Evolutionary conservation across 2,329 filamentous ascomycete species (phyloP).

Genomic region (Venturia effusa): DNA sequence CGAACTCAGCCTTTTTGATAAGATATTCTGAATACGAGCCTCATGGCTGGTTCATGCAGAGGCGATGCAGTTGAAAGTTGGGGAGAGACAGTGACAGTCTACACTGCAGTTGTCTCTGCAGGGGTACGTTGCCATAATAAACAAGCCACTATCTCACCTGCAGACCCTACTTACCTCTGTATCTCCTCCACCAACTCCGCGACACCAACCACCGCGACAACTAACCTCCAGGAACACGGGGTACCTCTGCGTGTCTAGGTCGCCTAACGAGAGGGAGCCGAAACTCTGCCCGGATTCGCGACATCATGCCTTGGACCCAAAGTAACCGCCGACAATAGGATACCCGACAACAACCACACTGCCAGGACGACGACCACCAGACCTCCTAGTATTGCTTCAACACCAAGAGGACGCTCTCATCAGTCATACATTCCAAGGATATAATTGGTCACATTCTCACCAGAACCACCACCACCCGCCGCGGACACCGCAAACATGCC

Average conservation of each 20-base stretch:
- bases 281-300: neutral
- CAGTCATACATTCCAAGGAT: neutral
- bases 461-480: neutral
- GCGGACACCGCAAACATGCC: constrained; percentile 1
- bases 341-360: neutral
- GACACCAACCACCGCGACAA: neutral
- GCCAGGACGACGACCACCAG: constrained; percentile 1
- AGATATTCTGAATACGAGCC: neutral
- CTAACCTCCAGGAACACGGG: neutral
- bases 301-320: neutral
- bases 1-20: neutral
- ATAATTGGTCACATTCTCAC: neutral
- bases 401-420: neutral
- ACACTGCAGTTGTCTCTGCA: neutral
- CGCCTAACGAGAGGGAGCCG: neutral
- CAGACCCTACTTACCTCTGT: too few species aligned
- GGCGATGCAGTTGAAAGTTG: neutral
- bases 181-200: neutral
- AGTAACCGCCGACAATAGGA: neutral
- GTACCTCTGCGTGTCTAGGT: neutral
- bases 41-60: neutral
- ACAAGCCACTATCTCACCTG: too few species aligned
- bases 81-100: too few species aligned
- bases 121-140: neutral
- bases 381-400: neutral